Evolutionary conservation across 495 filamentous ascomycete species (phyloP), one percentile per base, ranked within the genome.

Genomic region (Penicillium nucicola): DNA sequence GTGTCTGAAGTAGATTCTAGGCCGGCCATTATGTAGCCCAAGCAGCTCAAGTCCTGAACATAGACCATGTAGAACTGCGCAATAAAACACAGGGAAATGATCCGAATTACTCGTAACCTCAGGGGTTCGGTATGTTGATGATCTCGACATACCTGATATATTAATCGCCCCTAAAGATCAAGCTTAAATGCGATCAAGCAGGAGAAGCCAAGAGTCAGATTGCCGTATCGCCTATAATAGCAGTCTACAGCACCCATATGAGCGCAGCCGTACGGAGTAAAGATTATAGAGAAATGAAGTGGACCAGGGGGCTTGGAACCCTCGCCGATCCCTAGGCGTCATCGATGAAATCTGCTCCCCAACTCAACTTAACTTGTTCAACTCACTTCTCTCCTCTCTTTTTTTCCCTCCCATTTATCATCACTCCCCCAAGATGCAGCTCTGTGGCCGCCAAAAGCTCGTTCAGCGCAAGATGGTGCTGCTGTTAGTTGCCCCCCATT

Each of bases 401-500:
- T 28, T 14, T 19, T 30, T 40, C 11, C 20, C 33, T 35, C 31
- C 19, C 45, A 51, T 19, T 35, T 36, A 30, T 20, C 31, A 14
- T 34, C 45, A 36, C 45, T 40, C 12, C 33, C n/a, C 22, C 31
- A 20, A 17, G 41, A 77, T 80, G 76, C 68, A 68, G 61, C 64
- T 77, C 37, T 78, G 78, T 66, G 83, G 83, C 48, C 81, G 82
- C 57, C 71, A 79, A 65, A 70, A 84, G 87, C 80, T 95, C 82
- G 90, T 93, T 57, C 89, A 95, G 77, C 88, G 93, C 69, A 98
- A 98, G 84, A 86, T 98, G 68, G 93, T 98, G 67, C 81, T 98
- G 52, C 77, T 98, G 91, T 96, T 73, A 70, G 87, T 88, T 53
- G 36, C 31, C 33, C 19, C n/a, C 7, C 22, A 33, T 28, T 19